Evolutionary conservation across 2,329 filamentous ascomycete genomes (phyloP), one percentile per base, ranked within the genome.

Genomic region (Sclerotinia glacialis): DNA sequence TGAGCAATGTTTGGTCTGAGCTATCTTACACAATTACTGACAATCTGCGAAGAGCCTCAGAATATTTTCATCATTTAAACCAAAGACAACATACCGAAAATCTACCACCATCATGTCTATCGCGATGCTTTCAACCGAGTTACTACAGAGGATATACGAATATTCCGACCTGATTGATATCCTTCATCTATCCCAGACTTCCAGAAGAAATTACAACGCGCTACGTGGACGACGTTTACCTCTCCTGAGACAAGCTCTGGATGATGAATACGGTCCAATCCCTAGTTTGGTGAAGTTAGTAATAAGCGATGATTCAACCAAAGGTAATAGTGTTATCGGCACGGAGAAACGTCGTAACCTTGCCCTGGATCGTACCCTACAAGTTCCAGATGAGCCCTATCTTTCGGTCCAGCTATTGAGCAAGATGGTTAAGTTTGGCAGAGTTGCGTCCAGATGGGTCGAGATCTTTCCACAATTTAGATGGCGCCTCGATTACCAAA

Each of bases 401-500:
- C 65, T 75, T 34, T 73, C 73, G 0, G 65, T 73, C 16, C 72
- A 75, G 44, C 66, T 73, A 31, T 71, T 76, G 61, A 70, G 70
- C 28, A 76, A 74, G 66, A 76, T 76, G 73, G 68, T 73, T 11
- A 53, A 67, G 50, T 75, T 73, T 44, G 75, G 74, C 12, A 72
- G 69, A 67, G 68, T 73, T 59, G 75, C 72, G 37, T 71, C 74
- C 18, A 69, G 69, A 53, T 76, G 74, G 74, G 69, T 71, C 44
- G 74, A 76, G 50, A 67, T 76, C 21, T 76, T 74, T 61, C 75
- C 75, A 14, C 72, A 72, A 55, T 69, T 76, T 11, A 70, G 72
- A 46, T 76, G 75, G 75, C 71, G 74, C 7, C 68, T 71, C 28
- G 72, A 71, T 18, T 74, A 71, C 5, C 71, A 74, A 23, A 71